These are phyloP conservation scores for Sisymbrium altissimum DNA, from an alignment of 345 rosid species.

Conservation along the genomic window DNA sequence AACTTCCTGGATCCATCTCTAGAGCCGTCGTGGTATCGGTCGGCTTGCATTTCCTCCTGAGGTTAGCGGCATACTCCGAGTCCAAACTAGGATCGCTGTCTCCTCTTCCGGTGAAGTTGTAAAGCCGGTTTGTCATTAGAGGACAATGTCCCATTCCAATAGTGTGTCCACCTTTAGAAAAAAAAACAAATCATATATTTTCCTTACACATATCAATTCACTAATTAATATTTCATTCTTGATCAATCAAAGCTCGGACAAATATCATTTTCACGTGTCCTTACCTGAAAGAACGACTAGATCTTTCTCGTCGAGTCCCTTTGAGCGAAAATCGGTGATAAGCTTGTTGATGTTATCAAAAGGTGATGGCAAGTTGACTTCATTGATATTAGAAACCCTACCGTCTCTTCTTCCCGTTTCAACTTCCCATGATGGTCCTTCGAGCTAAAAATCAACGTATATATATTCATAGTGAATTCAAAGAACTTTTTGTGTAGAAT, in stretches of 20 bases:
- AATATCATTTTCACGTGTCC: neutral
- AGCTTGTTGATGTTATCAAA: slow-evolving; percentile 50
- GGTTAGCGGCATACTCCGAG: slow-evolving; percentile 34
- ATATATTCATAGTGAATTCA: neutral
- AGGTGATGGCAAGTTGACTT: slow-evolving; percentile 61
- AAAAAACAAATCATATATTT: neutral
- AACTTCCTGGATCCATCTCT: slow-evolving; percentile 58
- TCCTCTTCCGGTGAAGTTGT: slow-evolving; percentile 68
- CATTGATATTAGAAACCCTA: slow-evolving; percentile 39
- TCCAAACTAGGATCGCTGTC: slow-evolving; percentile 57
- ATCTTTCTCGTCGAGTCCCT: slow-evolving; percentile 55
- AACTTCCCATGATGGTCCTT: slow-evolving; percentile 56
- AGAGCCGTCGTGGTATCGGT: slow-evolving; percentile 34
- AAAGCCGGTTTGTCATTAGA: slow-evolving; percentile 49
- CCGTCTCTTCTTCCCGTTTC: slow-evolving; percentile 81
- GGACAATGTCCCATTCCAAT: slow-evolving; percentile 58
- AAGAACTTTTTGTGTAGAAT: neutral
- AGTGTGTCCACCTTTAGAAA: slow-evolving; percentile 54
- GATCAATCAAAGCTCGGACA: neutral
- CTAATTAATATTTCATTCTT: neutral
- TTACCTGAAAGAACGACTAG: slow-evolving; percentile 71
- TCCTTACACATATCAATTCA: neutral
- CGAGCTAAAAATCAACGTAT: slow-evolving; percentile 29
- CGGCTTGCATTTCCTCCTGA: slow-evolving; percentile 53
- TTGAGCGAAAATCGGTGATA: slow-evolving; percentile 29